Base-by-base conservation (phyloP, 139 green algal genomes). In the Auxenochlorella protothecoides region DNA sequence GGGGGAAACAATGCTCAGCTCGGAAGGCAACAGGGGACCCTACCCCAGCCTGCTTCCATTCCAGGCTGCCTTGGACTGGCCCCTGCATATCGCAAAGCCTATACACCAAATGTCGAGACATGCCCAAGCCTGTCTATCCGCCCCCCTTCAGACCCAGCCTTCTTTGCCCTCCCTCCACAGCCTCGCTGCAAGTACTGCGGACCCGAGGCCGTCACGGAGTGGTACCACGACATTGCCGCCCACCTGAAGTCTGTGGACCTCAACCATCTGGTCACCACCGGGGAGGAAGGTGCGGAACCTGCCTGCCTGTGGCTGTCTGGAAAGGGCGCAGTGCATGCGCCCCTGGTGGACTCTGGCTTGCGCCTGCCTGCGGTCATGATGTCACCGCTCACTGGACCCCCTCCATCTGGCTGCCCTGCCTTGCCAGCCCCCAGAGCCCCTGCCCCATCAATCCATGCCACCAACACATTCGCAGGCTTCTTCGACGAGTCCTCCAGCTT, bases 261-360 rank as follows among this genome's bases (percentile, higher is more conserved):
- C 55, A 80, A 80, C 67, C 79, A 84, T 72, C 66, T 84, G 63
- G 60, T 84, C 9, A 78, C 76, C 16, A 68, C 66, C 8, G 79
- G 79, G 13, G 61, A 79, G 61, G 79, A 84, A 27, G 78, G 77
- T 70, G 63, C 27, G 27, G 27, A 0, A 44, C 27, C 27, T 44
- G 27, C 27, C 27, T 44, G 27, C 27, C 27, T 44, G 27, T 44
- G 27, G 27, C 27, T 44, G 27, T 44, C 27, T 44, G 27, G 27
- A 44, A 44, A 44, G 27, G 27, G 27, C 27, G 27, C 27, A 44
- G 27, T 44, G 27, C 27, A 44, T 44, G 27, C 27, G 27, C 27
- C 27, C 27, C 27, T 44, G 27, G 27, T 44, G 27, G 27, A 44
- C 27, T 44, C 27, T 44, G 27, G 27, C 27, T 44, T 44, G 27